Evolutionary conservation across 352 stramenopile genomes (phyloP), one percentile per base, ranked within the genome.

Genomic region (Pythium sp.): DNA sequence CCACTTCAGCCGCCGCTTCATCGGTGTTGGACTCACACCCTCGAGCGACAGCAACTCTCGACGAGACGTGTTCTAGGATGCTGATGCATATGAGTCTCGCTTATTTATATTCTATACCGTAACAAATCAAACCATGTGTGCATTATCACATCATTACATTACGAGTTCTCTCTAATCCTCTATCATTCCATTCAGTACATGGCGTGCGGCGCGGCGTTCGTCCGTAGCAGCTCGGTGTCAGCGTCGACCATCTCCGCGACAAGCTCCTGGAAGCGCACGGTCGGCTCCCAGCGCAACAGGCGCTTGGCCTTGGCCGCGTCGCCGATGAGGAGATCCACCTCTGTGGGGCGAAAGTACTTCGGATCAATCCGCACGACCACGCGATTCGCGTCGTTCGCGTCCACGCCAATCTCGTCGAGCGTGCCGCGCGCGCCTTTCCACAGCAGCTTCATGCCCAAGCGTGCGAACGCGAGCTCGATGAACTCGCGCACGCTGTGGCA

Each of bases 401-500:
- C 86, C 41, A 99, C 93, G 51, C 96, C 97, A 38, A 98, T 73
- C 75, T 99, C 97, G 7, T 99, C 86, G 11, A 98, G 78, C 3
- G 89, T 95, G 56, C 97, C 96, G 30, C 73, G 73, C 43, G 75
- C 61, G 6, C 97, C 97, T 58, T 95, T 92, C 97, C 97, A 99
- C 22, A 81, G 75, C n/a, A 99, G 80, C 9, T 73, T 79, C 46
- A 97, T 93, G 20, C 84, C 94, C 18, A 97, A 93, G 66, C 87
- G 74, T 22, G 69, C 77, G 74, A 99, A 99, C 11, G 97, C 91
- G 51, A 98, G 91, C 77, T 99, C 97, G 51, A 99, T 82, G 82
- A 99, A 99, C 81, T 99, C 96, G 28, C 97, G 87, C 26, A 99
- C 98, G n/a, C 95, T 98, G 77, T 99, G 97, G 65, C 92, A 98